Evolutionary conservation across 169 alveolate genomes (phyloP), one percentile per base, ranked within the genome.

Genomic region (Perkinsus olseni): DNA sequence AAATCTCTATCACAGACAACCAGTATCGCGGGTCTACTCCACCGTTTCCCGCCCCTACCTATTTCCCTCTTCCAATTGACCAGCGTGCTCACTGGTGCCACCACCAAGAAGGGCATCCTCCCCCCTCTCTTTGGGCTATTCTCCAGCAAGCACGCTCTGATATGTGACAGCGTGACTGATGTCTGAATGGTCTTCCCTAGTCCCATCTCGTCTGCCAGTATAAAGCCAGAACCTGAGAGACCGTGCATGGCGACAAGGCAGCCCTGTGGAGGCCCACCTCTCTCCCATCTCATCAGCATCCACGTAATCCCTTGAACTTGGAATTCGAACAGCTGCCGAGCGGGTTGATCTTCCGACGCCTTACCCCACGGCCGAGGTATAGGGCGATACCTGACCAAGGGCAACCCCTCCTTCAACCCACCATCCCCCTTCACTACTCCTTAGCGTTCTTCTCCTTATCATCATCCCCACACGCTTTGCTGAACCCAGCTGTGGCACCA

Each of bases 31-130:
- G n/a, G n/a, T n/a, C n/a, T n/a, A n/a, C 39, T 45, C 17, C 62
- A 45, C 17, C 62, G 24, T 45, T 17, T 45, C 62, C 6, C 6
- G 17, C 62, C 17, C 6, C 17, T 45, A 45, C 62, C 62, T 45
- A 45, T 45, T 17, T 45, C 62, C 92, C 97, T 95, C 95, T 97
- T 97, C 99, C 99, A 98, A 91, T 98, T 98, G 82, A 96, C 97
- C 21, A 98, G 94, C 3, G 99, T 98, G 0, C 97, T 96, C 39
- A 97, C 93, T 28, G 99, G 99, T 0, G 98, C 99, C 13, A 98
- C 95, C 34, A 97, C 95, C 92, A 97, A 93, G 94, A 96, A 97
- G 8, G 99, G 98, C 62, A 45, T 45, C 62, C 62, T 45, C 17
- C 62, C 62, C 17, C 62, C 62, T 10, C 62, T 6, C 17, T 6